These are phyloP conservation scores for Diplocarpon rosae DNA, from an alignment of 2,329 filamentous ascomycete genomes.

Conservation along the genomic window DNA sequence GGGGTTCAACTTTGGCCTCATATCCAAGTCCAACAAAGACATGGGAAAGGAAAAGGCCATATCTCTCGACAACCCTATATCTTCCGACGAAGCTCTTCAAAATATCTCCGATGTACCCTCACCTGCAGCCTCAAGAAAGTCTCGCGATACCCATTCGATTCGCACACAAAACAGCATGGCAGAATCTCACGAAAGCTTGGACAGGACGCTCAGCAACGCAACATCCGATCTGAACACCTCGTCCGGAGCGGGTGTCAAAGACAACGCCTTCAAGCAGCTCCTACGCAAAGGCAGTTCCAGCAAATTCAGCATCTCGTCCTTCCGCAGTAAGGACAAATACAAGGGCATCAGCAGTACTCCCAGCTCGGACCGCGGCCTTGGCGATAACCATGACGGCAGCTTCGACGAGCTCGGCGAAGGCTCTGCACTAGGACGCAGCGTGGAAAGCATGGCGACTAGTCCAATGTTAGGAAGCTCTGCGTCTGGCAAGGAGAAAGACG, in stretches of 20 bases:
- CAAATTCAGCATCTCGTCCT: slow-evolving; percentile 53
- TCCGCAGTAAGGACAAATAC: slow-evolving; percentile 42
- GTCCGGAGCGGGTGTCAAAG: slow-evolving; percentile 33
- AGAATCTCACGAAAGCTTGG: slow-evolving; percentile 37
- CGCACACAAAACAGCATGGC: slow-evolving; percentile 47
- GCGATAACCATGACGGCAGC: slow-evolving; percentile 43
- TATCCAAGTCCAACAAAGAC: slow-evolving; percentile 28
- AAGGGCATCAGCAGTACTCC: slow-evolving; percentile 44
- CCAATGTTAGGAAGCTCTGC: slow-evolving; percentile 41
- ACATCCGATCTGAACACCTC: slow-evolving; percentile 39
- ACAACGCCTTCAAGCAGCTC: slow-evolving; percentile 41
- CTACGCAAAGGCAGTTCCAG: slow-evolving; percentile 55
- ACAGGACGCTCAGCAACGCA: slow-evolving; percentile 44
- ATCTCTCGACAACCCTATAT: slow-evolving; percentile 25
- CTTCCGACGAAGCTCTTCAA: slow-evolving; percentile 26
- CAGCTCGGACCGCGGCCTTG: slow-evolving; percentile 44
- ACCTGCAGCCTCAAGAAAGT: slow-evolving; percentile 41
- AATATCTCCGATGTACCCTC: slow-evolving; percentile 25
- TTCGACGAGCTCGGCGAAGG: slow-evolving; percentile 44
- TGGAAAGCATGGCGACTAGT: slow-evolving; percentile 46
- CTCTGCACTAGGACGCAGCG: slow-evolving; percentile 38
- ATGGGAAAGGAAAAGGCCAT: slow-evolving; percentile 34
- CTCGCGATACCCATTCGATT: slow-evolving; percentile 45
- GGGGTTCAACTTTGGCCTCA: slow-evolving; percentile 48
- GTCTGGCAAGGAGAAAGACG: slow-evolving; percentile 31